Conservation (phyloP, 805 yeast species). For the Kuraishia molischiana region DNA sequence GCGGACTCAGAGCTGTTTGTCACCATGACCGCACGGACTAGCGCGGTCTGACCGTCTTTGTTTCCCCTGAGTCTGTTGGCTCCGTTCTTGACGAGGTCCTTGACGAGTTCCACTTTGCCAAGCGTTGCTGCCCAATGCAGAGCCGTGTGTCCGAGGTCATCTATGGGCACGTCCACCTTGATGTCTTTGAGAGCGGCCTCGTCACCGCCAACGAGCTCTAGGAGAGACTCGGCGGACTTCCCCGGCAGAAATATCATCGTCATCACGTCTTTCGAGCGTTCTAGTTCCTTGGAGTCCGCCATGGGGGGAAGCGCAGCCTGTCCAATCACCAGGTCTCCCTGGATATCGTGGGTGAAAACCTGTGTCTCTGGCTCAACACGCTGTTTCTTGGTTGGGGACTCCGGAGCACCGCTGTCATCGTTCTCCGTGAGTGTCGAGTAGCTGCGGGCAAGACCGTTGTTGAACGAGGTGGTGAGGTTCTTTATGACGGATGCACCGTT, state of each 20-base stretch:
- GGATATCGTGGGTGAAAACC: constrained; percentile 27
- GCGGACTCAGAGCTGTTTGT: constrained; percentile 76
- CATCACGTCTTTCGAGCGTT: constrained; percentile 30
- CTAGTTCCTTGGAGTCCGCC: constrained; percentile 14
- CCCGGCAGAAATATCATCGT: constrained; percentile 41
- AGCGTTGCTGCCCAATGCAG: constrained; percentile 94
- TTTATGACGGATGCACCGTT: not conserved
- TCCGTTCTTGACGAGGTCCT: constrained; percentile 54
- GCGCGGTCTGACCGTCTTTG: constrained; percentile 78
- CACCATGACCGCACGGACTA: constrained; percentile 75
- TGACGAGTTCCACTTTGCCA: constrained; percentile 66
- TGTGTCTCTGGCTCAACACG: constrained; percentile 16
- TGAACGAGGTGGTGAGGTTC: not conserved
- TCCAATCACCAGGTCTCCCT: constrained; percentile 27
- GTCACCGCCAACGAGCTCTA: constrained; percentile 17
- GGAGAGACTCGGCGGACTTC: constrained; percentile 19
- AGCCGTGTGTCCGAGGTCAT: constrained; percentile 88
- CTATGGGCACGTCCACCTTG: constrained; percentile 77
- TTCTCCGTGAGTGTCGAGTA: constrained; percentile 22
- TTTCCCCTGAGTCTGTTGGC: constrained; percentile 68
- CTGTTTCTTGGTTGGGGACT: constrained; percentile 29
- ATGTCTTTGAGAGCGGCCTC: constrained; percentile 25
- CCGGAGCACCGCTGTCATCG: constrained; percentile 15
- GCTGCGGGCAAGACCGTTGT: constrained; percentile 4
- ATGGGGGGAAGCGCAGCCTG: constrained; percentile 43